Base-by-base conservation (phyloP, 768 basidiomycete species). In the Lentinus tigrinus region DNA sequence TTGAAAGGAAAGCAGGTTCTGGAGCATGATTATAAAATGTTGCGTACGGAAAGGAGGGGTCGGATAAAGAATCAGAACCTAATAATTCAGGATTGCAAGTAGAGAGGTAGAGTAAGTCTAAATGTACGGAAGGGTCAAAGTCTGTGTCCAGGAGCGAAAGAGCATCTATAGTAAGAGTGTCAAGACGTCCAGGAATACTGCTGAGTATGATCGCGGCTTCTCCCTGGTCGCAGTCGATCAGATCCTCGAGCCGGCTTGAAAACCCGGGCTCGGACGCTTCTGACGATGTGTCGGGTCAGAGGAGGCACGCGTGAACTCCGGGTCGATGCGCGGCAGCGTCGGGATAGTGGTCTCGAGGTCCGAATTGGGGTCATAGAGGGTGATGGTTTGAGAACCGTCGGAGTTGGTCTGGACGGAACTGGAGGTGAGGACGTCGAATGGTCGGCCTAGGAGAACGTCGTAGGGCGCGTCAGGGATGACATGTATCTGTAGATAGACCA, bases 201-300 rank as follows among this genome's bases (percentile, higher is more conserved):
- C 28, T 36, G 19, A 53, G 3, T 3, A 59, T 37, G 6, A 63
- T 4, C 19, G 62, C 54, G 46, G 51, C 54, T n/a, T 63, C 57
- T 59, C 46, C 50, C 54, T 56, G 54, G 49, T 57, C 53, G 5
- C 26, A 3, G 31, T 31, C 31, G 40, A 47, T 59, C 57, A 63
- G 40, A 26, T 55, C 61, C 47, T 62, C 61, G 61, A 62, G 37
- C 17, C 31, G 47, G 31, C 31, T 31, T 26, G 47, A 62, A 62
- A 62, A 55, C 21, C 46, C 38, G 28, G 31, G 11, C 7, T 17
- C 21, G 40, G 40, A 8, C 7, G 7, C 19, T 4, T 16, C 23
- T 37, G 27, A 4, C 4, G 7, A 17, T 5, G 38, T 23, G 26
- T n/a, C 11, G 37, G 51, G n/a, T n/a, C n/a, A n/a, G n/a, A n/a